Conservation (phyloP, 345 rosid species). For the Orychophragmus violaceus region DNA sequence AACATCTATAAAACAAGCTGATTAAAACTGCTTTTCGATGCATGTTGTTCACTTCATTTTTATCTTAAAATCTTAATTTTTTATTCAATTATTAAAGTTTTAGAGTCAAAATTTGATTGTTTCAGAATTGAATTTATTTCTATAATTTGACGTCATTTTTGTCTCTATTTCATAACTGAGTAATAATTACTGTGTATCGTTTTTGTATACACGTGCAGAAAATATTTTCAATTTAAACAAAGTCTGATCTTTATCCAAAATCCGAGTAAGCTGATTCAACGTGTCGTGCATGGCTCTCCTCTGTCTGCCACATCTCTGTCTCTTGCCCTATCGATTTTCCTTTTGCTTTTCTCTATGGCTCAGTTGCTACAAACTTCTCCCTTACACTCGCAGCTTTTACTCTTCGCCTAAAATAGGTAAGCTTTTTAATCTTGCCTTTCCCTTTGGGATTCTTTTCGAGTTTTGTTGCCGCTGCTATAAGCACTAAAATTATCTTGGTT, state of each 20-base stretch:
- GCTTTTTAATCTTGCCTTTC: not conserved
- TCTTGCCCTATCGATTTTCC: conserved; percentile 4
- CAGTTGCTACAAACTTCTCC: not conserved
- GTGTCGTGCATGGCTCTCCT: conserved; percentile 32
- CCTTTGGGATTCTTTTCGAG: not conserved
- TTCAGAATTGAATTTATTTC: no score
- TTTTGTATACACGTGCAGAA: no score
- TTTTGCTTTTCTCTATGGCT: not conserved
- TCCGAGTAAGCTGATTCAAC: conserved; percentile 7
- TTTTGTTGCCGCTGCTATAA: not conserved
- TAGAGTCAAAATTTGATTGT: no score
- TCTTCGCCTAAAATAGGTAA: not conserved
- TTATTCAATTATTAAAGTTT: no score
- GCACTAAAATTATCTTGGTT: not conserved
- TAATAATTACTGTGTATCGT: no score
- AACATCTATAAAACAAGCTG: no score
- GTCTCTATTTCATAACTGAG: no score
- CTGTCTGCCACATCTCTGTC: conserved; percentile 28
- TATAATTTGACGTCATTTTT: no score
- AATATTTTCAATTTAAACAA: not conserved
- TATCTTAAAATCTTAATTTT: no score
- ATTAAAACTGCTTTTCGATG: no score
- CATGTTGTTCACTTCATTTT: no score
- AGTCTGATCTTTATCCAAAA: conserved; percentile 17
- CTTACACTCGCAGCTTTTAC: not conserved